These are phyloP conservation scores for Taiozyma sp. DNA, from an alignment of 1,139 yeast genomes.

Conservation along the genomic window DNA sequence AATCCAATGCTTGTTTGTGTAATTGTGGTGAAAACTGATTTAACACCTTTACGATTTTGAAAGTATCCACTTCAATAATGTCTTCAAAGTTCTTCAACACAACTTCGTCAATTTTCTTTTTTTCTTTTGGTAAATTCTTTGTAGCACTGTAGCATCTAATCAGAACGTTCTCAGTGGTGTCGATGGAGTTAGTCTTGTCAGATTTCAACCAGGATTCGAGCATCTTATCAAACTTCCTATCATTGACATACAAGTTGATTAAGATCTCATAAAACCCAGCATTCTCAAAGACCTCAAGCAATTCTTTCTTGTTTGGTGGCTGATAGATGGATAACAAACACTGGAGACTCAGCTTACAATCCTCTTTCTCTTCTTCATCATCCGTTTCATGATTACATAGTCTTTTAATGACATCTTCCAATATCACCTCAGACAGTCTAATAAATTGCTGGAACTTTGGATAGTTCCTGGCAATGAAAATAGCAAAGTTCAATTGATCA, in stretches of 20 bases:
- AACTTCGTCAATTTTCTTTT: conserved; percentile 31
- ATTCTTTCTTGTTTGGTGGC: conserved; percentile 44
- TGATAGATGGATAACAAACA: conserved; percentile 61
- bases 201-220: conserved; percentile 34
- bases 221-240: conserved; percentile 49
- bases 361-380: conserved; percentile 35
- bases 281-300: conserved; percentile 46
- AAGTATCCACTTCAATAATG: conserved; percentile 32
- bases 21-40: conserved; percentile 34
- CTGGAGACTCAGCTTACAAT: conserved; percentile 72
- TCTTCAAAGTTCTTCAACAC: conserved; percentile 35
- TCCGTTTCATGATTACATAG: conserved; percentile 43
- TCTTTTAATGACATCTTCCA: conserved; percentile 43
- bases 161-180: conserved; percentile 30
- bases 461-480: conserved; percentile 73
- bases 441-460: conserved; percentile 80
- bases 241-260: conserved; percentile 50
- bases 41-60: conserved; percentile 35
- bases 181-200: conserved; percentile 19
- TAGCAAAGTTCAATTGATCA: conserved; percentile 42
- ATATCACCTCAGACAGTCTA: conserved; percentile 55
- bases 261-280: conserved; percentile 59
- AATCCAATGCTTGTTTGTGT: conserved; percentile 33
- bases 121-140: conserved; percentile 29
- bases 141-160: conserved; percentile 36